Base-by-base conservation (phyloP, 78 protist species). In the Speleostelium caveatum region DNA sequence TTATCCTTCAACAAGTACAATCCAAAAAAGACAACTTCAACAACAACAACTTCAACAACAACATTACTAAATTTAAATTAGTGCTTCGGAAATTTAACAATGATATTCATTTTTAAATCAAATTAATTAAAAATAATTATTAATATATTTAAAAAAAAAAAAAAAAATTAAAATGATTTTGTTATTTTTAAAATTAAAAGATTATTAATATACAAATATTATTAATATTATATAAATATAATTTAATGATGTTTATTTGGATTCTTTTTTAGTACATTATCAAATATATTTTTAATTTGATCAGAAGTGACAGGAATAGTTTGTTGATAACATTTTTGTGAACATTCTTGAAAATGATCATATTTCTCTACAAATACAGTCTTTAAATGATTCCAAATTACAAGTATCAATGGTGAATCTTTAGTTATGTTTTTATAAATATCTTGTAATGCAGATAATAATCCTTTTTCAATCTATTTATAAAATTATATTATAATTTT, bases 291-390 rank as follows among this genome's bases (percentile, higher is more conserved):
- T 32, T 45, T 67, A 32, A 83, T 69, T 69, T 83, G 90, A 59
- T 83, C 90, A 21, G 90, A 83, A n/a, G 35, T 53, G 28, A 83
- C 90, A 59, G 90, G 90, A 36, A 83, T 83, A 5, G 90, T 53
- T 69, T 67, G 80, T 68, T 59, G 53, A 60, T 83, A 83, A 69
- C 90, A 83, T 55, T 69, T 24, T 55, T 72, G 76, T n/a, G 90
- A 36, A 24, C 67, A 38, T 16, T 83, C 90, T 69, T 69, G 78
- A n/a, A 55, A 83, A 41, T 83, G 90, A 42, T 83, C 73, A 56
- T 83, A 83, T 42, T 69, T 55, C 8, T 67, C 90, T 4, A 83
- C 36, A 41, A 83, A 83, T 19, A 60, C 59, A 17, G 67, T 78
- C 58, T 83, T 78, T 21, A 83, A 83, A 19, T 32, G 19, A 10